Evolutionary conservation across 2,329 filamentous ascomycete genomes (phyloP), one percentile per base, ranked within the genome.

Genomic region (Pseudogymnoascus sp.): DNA sequence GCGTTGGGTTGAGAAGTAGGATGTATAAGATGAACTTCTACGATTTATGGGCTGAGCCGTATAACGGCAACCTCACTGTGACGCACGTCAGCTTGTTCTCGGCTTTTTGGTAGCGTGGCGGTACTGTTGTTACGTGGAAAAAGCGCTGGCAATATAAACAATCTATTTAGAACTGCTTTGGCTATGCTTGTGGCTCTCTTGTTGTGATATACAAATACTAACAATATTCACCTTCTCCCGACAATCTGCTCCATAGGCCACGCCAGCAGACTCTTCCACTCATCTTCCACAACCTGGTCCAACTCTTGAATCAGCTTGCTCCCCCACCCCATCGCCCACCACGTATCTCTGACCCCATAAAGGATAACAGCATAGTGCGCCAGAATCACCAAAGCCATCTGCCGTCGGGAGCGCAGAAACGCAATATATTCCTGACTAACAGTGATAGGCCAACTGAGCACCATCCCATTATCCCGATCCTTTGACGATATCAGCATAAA

Each of bases 271-370:
- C 51, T 34, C 51, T 57, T 57, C 51, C 51, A 57, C 4, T 57
- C 51, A 13, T 34, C 51, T 4, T 57, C 51, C 11, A 57, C 51
- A 14, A 21, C 51, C n/a, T 34, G 25, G 3, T 57, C 1, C n/a
- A 34, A 21, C 14, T 57, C 51, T 13, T 34, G 51, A 19, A 68
- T 48, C 28, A 68, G 60, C n/a, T 65, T 62, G 7, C 28, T 62
- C 5, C 66, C 66, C 51, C 65, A 51, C 3, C 66, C 66, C 45
- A 62, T 31, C n/a, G 61, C 25, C 62, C 62, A 67, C 66, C 66
- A 67, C 51, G 63, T 54, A 62, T 66, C 51, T 43, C 61, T 23
- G n/a, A 57, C 21, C 4, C 14, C 51, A 62, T 64, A 28, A 2
- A 67, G 37, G 28, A 67, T 28, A 21, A 63, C 54, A 13, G 62